These are phyloP conservation scores for Ophiostoma novo-ulmi DNA, from an alignment of 2,329 filamentous ascomycete species.

Conservation along the genomic window DNA sequence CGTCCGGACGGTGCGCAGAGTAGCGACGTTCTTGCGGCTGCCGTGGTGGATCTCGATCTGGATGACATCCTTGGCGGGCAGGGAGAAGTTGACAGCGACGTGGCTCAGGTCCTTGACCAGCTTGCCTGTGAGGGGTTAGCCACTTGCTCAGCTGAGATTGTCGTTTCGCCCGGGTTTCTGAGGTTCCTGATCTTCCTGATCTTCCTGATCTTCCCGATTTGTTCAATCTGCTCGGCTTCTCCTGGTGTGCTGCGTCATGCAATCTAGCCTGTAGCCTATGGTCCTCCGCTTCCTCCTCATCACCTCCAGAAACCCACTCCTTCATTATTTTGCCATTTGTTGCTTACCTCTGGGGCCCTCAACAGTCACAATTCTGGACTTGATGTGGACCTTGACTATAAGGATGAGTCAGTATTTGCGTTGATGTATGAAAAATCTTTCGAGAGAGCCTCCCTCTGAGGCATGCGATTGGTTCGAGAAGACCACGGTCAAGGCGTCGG, in stretches of 20 bases:
- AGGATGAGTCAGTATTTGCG: conserved; percentile 32
- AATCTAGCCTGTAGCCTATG: not conserved
- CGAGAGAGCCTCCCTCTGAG: not conserved
- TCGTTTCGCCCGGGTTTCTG: not conserved
- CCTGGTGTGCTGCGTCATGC: not conserved
- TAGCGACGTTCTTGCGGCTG: conserved; percentile 93
- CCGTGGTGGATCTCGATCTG: conserved; percentile 99
- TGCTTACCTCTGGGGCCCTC: conserved; percentile 84
- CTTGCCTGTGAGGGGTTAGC: conserved; percentile 59
- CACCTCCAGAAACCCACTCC: not conserved
- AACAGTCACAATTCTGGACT: conserved; percentile 92
- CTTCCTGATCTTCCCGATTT: not conserved
- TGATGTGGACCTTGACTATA: conserved; percentile 95
- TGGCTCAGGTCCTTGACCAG: conserved; percentile 95
- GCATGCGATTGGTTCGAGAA: not conserved
- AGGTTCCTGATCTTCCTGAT: not conserved
- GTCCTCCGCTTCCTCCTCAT: not conserved
- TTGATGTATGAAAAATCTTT: conserved; percentile 9
- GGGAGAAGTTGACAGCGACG: conserved; percentile 90
- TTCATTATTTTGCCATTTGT: not conserved
- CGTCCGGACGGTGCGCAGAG: conserved; percentile 95
- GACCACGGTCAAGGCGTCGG: not conserved
- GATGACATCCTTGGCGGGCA: conserved; percentile 79
- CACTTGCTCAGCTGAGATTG: not conserved
- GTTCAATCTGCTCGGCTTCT: not conserved